A percentile compares a stretch with the other conserved stretches of the same genome.
phyloP scores from a whole-genome alignment of 78 protist genomes.

The Reticulomyxa filosa region DNA sequence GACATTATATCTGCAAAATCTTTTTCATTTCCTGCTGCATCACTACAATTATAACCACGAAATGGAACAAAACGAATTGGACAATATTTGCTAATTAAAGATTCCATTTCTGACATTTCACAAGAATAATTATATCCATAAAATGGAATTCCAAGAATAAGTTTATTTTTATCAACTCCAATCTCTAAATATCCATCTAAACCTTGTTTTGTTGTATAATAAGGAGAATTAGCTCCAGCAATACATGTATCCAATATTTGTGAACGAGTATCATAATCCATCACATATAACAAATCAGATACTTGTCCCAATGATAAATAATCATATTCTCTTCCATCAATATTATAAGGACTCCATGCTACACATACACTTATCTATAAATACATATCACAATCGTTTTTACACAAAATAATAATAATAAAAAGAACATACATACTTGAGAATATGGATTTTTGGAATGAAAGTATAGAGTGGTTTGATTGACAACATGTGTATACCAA shows the following conservation, averaged over 20 bases:
- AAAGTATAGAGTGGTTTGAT: neutral
- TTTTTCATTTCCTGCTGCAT: slow-evolving; percentile 31
- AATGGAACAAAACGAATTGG: slow-evolving; percentile 16
- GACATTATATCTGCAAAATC: neutral
- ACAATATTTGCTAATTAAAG: neutral
- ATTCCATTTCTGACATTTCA: no score
- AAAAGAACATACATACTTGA: neutral
- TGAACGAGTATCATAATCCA: slow-evolving; percentile 35
- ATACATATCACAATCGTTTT: no score
- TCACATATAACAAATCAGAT: slow-evolving; percentile 27
- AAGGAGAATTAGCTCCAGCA: slow-evolving; percentile 40
- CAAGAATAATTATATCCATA: slow-evolving; percentile 27
- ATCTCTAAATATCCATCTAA: slow-evolving; percentile 16
- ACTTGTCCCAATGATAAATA: slow-evolving; percentile 17
- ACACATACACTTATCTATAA: no score
- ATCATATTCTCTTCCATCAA: slow-evolving; percentile 33
- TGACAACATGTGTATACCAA: neutral
- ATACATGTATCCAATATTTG: slow-evolving; percentile 15
- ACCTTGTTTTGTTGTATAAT: slow-evolving; percentile 6
- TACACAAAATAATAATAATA: no score
- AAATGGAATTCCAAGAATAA: slow-evolving; percentile 40
- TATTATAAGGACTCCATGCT: slow-evolving; percentile 38
- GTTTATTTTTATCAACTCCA: slow-evolving; percentile 7
- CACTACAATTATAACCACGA: slow-evolving; percentile 16
- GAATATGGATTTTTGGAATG: neutral